phyloP scores from a whole-genome alignment of 441 rosid species.

The Sinapis alba region DNA sequence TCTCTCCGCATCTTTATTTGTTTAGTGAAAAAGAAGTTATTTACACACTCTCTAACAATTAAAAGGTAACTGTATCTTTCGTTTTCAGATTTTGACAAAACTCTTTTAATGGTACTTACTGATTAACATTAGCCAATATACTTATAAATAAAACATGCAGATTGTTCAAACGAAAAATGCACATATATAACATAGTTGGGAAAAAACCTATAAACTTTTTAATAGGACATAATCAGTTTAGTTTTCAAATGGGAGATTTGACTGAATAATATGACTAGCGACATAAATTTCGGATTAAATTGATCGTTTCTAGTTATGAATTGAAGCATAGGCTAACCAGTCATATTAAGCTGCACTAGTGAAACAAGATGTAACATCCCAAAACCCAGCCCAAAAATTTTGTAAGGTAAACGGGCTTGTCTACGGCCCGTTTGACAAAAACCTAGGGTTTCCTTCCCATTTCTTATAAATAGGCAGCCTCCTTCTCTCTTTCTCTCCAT shows the following conservation, averaged over 20 bases:
- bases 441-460: too few relatives aligned
- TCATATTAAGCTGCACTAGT: background rate
- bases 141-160: background rate
- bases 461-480: too few relatives aligned
- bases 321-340: conserved; percentile 5
- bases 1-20: too few relatives aligned
- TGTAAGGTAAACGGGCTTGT: too few relatives aligned
- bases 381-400: too few relatives aligned
- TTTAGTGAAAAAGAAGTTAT: too few relatives aligned
- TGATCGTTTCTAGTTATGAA: background rate
- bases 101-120: background rate
- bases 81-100: background rate
- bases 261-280: background rate
- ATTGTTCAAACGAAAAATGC: background rate
- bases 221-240: background rate
- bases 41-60: background rate
- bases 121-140: background rate
- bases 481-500: too few relatives aligned
- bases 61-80: background rate
- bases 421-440: too few relatives aligned
- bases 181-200: background rate
- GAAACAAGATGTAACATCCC: too few relatives aligned
- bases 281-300: background rate
- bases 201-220: background rate
- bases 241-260: background rate